Conservation (phyloP, 2,329 filamentous ascomycete genomes). For the Ceratocystis lukuohia region DNA sequence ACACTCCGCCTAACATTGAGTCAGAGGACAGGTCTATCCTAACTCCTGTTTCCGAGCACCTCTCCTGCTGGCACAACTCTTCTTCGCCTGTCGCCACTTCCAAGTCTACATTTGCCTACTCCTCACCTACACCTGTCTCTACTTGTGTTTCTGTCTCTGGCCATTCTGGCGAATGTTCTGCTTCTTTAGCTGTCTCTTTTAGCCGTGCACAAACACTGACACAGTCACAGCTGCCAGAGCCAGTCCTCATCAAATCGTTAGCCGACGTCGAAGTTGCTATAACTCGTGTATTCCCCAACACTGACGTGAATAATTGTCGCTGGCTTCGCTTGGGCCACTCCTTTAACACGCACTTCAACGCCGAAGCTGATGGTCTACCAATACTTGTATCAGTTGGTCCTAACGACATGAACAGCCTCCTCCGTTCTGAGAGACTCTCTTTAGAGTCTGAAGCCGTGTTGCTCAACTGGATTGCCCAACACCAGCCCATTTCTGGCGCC, state of each 20-base stretch:
- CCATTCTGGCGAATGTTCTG: not conserved
- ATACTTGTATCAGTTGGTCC: constrained; percentile 18
- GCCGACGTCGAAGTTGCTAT: constrained; percentile 26
- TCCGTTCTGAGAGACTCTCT: constrained; percentile 13
- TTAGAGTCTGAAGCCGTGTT: constrained; percentile 17
- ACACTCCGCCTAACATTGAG: not conserved
- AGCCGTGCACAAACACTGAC: constrained; percentile 3
- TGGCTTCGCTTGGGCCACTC: constrained; percentile 18
- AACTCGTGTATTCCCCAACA: constrained; percentile 25
- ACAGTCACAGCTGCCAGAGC: not conserved
- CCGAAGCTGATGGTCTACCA: constrained; percentile 14
- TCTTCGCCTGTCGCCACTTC: not conserved
- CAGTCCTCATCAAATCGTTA: constrained; percentile 18
- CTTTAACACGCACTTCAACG: constrained; percentile 17
- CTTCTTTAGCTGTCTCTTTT: constrained; percentile 12
- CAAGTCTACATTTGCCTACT: not conserved
- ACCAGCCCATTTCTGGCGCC: not conserved
- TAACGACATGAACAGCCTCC: constrained; percentile 14
- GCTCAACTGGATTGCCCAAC: constrained; percentile 17
- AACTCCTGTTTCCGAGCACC: not conserved
- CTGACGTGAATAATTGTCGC: constrained; percentile 25
- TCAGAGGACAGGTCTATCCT: not conserved
- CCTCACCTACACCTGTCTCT: not conserved
- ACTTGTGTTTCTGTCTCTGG: not conserved
- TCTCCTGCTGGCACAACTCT: not conserved